Evolutionary conservation across 2,329 filamentous ascomycete species (phyloP).

Genomic region (Botrytis fragariae): DNA sequence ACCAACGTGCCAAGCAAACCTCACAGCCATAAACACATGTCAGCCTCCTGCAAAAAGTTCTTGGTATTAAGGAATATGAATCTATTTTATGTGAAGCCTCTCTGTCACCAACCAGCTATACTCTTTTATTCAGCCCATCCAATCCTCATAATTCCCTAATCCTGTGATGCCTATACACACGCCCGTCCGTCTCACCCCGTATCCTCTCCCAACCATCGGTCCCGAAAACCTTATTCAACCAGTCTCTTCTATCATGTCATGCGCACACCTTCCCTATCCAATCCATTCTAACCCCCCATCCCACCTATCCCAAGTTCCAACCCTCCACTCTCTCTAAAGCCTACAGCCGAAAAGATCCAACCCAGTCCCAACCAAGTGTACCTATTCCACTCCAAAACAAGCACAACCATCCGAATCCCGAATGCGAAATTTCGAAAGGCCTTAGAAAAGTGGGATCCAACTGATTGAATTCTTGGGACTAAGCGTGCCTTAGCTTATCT

Average conservation of each 20-base stretch:
- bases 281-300: neutral
- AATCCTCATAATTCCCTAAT: neutral
- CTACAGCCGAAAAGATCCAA: neutral
- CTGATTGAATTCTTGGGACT: neutral
- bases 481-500: neutral
- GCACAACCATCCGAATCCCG: neutral
- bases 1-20: neutral
- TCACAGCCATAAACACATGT: neutral
- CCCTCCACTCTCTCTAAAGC: neutral
- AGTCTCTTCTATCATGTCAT: neutral
- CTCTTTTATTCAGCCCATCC: neutral
- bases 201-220: neutral
- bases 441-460: neutral
- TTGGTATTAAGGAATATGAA: neutral
- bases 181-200: neutral
- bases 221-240: neutral
- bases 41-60: neutral
- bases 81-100: neutral
- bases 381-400: neutral
- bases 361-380: neutral
- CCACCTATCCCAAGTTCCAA: neutral
- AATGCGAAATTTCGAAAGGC: neutral
- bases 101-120: neutral
- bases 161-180: neutral
- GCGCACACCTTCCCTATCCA: neutral